Evolutionary conservation across 2,329 filamentous ascomycete species (phyloP).

Genomic region (Fusarium robinianum): DNA sequence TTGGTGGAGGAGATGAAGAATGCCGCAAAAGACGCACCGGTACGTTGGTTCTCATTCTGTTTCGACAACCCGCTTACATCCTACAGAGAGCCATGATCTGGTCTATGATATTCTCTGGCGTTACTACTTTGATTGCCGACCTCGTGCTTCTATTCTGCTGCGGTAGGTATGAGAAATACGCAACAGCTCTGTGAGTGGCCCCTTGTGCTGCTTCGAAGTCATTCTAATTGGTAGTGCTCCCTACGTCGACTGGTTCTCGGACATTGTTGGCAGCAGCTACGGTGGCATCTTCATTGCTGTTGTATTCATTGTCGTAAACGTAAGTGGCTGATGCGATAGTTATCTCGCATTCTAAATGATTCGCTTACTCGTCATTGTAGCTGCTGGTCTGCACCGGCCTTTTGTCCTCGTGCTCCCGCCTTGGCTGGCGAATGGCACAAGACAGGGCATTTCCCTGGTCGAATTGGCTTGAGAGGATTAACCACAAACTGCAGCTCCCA

Average conservation of each 20-base stretch:
- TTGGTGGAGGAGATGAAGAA: constrained; percentile 23
- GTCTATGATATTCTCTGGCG: constrained; percentile 14
- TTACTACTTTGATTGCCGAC: constrained; percentile 12
- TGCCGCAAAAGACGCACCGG: constrained; percentile 9
- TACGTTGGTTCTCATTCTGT: neutral
- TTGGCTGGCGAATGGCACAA: constrained; percentile 17
- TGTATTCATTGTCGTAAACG: constrained; percentile 9
- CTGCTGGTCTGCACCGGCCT: constrained; percentile 10
- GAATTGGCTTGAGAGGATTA: neutral
- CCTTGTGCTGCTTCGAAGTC: rapidly evolving
- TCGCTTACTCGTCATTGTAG: neutral
- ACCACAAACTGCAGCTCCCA: neutral
- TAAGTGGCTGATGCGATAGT: neutral
- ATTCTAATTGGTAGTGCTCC: constrained; percentile 3
- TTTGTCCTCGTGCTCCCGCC: constrained; percentile 11
- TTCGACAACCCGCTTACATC: neutral
- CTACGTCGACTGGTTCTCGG: constrained; percentile 14
- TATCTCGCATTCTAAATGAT: neutral
- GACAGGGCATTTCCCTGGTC: constrained; percentile 19
- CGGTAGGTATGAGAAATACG: constrained; percentile 8
- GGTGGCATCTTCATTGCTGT: constrained; percentile 9
- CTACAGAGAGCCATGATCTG: constrained; percentile 12
- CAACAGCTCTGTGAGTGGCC: neutral
- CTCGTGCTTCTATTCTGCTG: constrained; percentile 9
- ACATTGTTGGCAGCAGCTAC: neutral